phyloP scores from a whole-genome alignment of 495 filamentous ascomycete species.

The Alectoria sarmentosa region DNA sequence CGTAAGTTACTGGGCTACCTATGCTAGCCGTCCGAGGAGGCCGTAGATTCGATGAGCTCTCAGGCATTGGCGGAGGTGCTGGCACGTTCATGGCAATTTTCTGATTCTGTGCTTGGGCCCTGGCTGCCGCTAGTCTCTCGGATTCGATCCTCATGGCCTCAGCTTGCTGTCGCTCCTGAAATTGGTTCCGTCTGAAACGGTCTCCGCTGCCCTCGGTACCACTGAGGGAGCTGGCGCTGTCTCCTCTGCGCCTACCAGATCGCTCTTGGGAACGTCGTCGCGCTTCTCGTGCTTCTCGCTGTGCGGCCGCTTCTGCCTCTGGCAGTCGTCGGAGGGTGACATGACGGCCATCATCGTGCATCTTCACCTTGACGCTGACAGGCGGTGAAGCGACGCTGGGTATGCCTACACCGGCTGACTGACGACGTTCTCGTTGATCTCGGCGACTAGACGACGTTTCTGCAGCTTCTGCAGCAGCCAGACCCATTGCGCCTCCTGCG shows the following conservation, averaged over 20 bases:
- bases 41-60: slow-evolving; percentile 33
- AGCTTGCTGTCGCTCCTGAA: slow-evolving; percentile 43
- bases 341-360: slow-evolving; percentile 71
- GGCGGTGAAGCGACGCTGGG: slow-evolving; percentile 50
- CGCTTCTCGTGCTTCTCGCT: slow-evolving; percentile 50
- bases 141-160: slow-evolving; percentile 41
- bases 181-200: slow-evolving; percentile 47
- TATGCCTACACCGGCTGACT: slow-evolving; percentile 26
- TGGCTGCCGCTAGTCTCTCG: slow-evolving; percentile 33
- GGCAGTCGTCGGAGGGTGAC: slow-evolving; percentile 75
- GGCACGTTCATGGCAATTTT: slow-evolving; percentile 16
- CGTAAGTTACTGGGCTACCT: slow-evolving; percentile 37
- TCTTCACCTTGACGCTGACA: slow-evolving; percentile 71
- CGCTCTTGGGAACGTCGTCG: slow-evolving; percentile 39
- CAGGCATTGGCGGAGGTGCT: slow-evolving; percentile 32
- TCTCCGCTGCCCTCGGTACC: slow-evolving; percentile 39
- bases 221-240: slow-evolving; percentile 41
- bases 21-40: slow-evolving; percentile 39
- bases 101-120: slow-evolving; percentile 21
- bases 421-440: slow-evolving; percentile 31
- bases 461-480: slow-evolving; percentile 40
- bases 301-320: slow-evolving; percentile 69
- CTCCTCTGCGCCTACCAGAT: slow-evolving; percentile 29
- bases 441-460: slow-evolving; percentile 38
- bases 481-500: slow-evolving; percentile 40